Evolutionary conservation across 2,329 filamentous ascomycete species (phyloP).

Genomic region (Didymella keratinophila): DNA sequence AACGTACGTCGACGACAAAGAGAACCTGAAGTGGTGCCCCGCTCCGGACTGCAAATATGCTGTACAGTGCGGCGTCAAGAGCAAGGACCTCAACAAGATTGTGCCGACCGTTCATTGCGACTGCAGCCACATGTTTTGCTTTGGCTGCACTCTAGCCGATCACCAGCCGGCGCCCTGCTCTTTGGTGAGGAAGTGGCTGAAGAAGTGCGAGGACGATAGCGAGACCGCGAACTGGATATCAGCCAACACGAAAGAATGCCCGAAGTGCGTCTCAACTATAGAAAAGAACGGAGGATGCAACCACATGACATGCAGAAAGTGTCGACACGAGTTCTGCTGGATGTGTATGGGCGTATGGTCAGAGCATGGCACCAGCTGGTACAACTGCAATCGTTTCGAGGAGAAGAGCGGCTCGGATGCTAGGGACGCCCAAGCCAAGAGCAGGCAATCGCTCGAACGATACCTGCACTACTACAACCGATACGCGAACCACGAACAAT

Average conservation of each 20-base stretch:
- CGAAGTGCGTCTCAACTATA: slow-evolving; percentile 94
- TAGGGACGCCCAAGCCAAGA: slow-evolving; percentile 89
- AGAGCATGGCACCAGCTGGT: slow-evolving; percentile 98
- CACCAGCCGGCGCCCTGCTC: slow-evolving; percentile 93
- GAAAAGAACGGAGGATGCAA: slow-evolving; percentile 99
- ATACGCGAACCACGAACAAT: slow-evolving; percentile 98
- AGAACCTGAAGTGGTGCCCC: slow-evolving; percentile 95
- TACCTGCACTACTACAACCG: slow-evolving; percentile 99
- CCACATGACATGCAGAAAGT: slow-evolving; percentile 97
- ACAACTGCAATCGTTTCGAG: slow-evolving; percentile 97
- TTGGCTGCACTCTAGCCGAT: slow-evolving; percentile 87
- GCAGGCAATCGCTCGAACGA: slow-evolving; percentile 88
- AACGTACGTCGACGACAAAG: slow-evolving; percentile 97
- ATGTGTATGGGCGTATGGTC: slow-evolving; percentile 99
- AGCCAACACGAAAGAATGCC: slow-evolving; percentile 97
- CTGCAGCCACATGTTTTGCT: slow-evolving; percentile 91
- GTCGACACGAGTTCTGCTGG: slow-evolving; percentile 98
- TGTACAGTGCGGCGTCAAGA: slow-evolving; percentile 86
- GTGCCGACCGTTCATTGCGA: slow-evolving; percentile 90
- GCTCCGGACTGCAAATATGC: slow-evolving; percentile 97
- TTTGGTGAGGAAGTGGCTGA: slow-evolving; percentile 92
- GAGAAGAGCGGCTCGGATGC: slow-evolving; percentile 94
- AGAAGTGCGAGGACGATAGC: slow-evolving; percentile 98
- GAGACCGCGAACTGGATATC: slow-evolving; percentile 99
- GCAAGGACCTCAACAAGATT: slow-evolving; percentile 81